A percentile compares a stretch with the other conserved stretches of the same genome.
Conservation (phyloP, 2,329 filamentous ascomycete genomes). For the Lasiodiplodia sp. region DNA sequence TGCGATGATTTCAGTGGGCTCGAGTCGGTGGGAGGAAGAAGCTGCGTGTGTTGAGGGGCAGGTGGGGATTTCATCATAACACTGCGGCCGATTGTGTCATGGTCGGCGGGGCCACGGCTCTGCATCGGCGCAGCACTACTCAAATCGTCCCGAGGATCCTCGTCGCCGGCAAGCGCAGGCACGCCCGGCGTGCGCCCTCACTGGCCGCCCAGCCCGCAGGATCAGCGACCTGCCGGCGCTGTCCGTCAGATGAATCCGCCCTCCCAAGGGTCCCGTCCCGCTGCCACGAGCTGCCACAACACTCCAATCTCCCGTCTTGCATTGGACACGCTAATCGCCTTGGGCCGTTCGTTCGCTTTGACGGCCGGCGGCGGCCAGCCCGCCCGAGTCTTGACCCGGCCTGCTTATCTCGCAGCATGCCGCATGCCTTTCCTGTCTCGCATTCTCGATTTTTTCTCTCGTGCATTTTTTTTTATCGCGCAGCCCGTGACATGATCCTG, state of each 20-base stretch:
- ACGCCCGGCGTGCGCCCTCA: background rate
- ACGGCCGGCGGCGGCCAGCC: background rate
- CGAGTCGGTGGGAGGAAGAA: constrained; percentile 26
- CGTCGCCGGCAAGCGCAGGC: constrained; percentile 11
- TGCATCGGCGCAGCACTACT: constrained; percentile 24
- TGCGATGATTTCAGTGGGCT: constrained; percentile 28
- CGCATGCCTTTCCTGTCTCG: constrained; percentile 3
- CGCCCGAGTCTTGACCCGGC: background rate
- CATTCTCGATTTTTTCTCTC: background rate
- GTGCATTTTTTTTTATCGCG: constrained; percentile 9
- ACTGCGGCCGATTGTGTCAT: constrained; percentile 29
- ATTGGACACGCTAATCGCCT: background rate
- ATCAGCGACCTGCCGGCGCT: constrained; percentile 12
- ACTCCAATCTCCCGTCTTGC: constrained; percentile 10
- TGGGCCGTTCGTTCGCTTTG: background rate
- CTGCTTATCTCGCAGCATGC: constrained; percentile 19
- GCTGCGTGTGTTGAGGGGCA: constrained; percentile 29
- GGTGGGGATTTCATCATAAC: constrained; percentile 28
- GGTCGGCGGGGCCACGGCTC: constrained; percentile 28
- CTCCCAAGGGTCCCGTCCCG: background rate
- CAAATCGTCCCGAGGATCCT: constrained; percentile 26
- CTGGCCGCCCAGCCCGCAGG: constrained; percentile 8
- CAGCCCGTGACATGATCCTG: constrained; percentile 4
- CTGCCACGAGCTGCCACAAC: background rate
- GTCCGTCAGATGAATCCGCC: background rate